Base-by-base conservation (phyloP, 2,329 filamentous ascomycete species). In the Pseudogymnoascus sp. region DNA sequence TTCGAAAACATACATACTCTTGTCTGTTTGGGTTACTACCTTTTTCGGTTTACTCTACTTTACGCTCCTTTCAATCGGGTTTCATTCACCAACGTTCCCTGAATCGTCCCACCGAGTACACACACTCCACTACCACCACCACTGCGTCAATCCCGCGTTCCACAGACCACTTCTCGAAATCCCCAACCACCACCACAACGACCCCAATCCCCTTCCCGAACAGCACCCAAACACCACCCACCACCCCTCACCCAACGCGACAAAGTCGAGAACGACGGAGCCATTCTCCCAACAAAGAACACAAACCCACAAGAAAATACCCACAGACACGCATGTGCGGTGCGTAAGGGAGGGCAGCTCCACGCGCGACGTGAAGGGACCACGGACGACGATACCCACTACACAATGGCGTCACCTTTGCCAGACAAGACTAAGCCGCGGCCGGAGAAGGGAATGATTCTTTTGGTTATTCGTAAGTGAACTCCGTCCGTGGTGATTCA, bases 381-480 rank as follows among this genome's bases (percentile, higher is more conserved):
- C 18, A 43, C 9, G 40, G 40, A 43, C 9, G 40, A 43, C 18
- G 12, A 16, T 8, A 59, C 4, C 25, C 25, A 28, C 8, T 9
- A 16, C 14, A 59, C 25, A 59, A 59, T 59, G 49, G 49, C 49
- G 49, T 59, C 49, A 36, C 49, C 25, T 21, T 31, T 31, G 21
- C 49, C 25, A 28, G 25, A 59, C n/a, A 59, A 59, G 49, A 31
- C 49, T 7, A 59, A 59, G 49, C 49, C 49, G 49, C 49, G 78
- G 74, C 86, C 84, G 71, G 84, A 86, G 28, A 78, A 84, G 67
- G 88, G 88, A 74, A 86, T 89, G 70, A 83, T 86, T 63, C 77
- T 90, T 69, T 75, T 90, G 68, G 88, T 90, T 69, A 88, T 90
- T 70, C 88, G 88, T 90, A 80, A 81, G 88, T 83, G 62, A 59